phyloP scores from a whole-genome alignment of 2,329 filamentous ascomycete species.

The Penicillium sp. region DNA sequence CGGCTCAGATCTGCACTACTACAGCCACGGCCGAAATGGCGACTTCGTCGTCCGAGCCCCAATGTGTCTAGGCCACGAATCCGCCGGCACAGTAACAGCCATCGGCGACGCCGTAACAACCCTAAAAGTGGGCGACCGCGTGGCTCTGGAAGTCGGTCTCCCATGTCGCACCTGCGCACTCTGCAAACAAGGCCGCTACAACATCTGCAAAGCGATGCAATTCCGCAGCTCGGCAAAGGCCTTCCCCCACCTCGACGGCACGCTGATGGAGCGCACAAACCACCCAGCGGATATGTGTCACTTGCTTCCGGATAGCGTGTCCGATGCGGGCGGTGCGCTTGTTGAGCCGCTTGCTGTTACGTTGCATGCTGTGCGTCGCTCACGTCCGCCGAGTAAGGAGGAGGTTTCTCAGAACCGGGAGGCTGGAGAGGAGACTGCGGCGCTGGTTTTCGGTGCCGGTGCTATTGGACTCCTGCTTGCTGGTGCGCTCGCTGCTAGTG shows the following conservation, averaged over 20 bases:
- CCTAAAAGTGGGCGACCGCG: constrained; percentile 72
- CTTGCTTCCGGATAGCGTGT: constrained; percentile 53
- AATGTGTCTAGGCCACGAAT: constrained; percentile 76
- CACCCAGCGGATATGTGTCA: constrained; percentile 62
- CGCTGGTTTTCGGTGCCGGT: constrained; percentile 60
- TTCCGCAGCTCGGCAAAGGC: constrained; percentile 60
- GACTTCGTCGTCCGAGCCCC: constrained; percentile 79
- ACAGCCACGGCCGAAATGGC: constrained; percentile 80
- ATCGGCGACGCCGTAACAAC: constrained; percentile 62
- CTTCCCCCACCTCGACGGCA: constrained; percentile 64
- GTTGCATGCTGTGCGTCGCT: constrained; percentile 58
- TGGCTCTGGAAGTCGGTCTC: constrained; percentile 88
- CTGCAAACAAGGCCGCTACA: constrained; percentile 58
- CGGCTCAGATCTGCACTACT: constrained; percentile 78
- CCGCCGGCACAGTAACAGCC: constrained; percentile 72
- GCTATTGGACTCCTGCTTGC: constrained; percentile 60
- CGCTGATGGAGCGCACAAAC: constrained; percentile 60
- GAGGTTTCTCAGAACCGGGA: constrained; percentile 42
- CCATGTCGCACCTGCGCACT: constrained; percentile 67
- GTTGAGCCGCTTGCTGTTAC: constrained; percentile 61
- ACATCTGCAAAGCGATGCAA: constrained; percentile 59
- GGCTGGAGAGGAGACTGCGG: constrained; percentile 43
- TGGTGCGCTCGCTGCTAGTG: constrained; percentile 55
- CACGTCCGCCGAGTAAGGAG: constrained; percentile 45
- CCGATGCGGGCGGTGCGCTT: constrained; percentile 57